These are phyloP conservation scores for Candida ficus DNA, from an alignment of 805 yeast species.

Conservation along the genomic window DNA sequence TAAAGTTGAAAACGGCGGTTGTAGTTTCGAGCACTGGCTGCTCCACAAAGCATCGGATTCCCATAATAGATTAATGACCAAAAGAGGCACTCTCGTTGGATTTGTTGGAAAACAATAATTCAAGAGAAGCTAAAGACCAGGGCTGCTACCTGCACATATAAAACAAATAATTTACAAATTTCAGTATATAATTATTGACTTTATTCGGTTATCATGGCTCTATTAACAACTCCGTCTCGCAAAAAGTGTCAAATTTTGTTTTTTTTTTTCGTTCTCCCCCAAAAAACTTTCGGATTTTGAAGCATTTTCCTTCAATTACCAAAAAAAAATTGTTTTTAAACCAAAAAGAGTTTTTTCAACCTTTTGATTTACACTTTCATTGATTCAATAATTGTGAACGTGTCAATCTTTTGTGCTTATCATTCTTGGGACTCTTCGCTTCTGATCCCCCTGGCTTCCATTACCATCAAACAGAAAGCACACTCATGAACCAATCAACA, in stretches of 20 bases:
- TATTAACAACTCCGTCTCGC: background rate
- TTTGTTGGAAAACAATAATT: too few relatives aligned
- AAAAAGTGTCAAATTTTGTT: background rate
- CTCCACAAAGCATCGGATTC: background rate
- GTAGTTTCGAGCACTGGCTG: background rate
- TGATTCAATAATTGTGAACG: background rate
- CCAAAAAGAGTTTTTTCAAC: background rate
- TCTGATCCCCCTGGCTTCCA: too few relatives aligned
- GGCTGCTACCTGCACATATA: too few relatives aligned
- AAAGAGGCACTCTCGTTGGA: too few relatives aligned
- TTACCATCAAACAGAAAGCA: too few relatives aligned
- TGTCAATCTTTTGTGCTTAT: background rate
- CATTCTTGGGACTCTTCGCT: too few relatives aligned
- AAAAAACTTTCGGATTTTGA: conserved; percentile 9
- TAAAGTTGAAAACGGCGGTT: background rate
- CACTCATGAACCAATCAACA: conserved; percentile 2
- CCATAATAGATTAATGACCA: background rate
- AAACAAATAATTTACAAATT: too few relatives aligned
- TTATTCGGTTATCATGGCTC: background rate
- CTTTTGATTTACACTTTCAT: background rate
- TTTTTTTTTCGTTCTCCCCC: background rate
- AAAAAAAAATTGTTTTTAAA: background rate
- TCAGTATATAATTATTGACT: too few relatives aligned
- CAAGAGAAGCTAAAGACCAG: too few relatives aligned
- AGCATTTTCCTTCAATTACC: conserved; percentile 1